Evolutionary conservation across 192 early-diverging fungal genomes (phyloP).

Genomic region (Podila epigama): DNA sequence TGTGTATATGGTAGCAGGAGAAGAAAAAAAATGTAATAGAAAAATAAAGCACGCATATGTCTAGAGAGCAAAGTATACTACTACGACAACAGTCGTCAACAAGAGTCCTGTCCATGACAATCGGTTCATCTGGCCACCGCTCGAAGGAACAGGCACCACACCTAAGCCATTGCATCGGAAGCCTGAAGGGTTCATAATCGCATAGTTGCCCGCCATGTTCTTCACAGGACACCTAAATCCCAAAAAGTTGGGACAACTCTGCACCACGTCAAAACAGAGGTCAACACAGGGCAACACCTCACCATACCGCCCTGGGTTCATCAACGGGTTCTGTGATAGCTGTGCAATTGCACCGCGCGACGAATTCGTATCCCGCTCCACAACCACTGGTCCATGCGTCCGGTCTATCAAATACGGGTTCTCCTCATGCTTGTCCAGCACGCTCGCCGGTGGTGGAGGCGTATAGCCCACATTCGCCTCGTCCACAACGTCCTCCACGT

Average conservation of each 20-base stretch:
- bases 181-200: slow-evolving; percentile 25
- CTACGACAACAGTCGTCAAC: background rate
- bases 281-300: slow-evolving; percentile 66
- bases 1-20: too few relatives aligned
- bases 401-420: slow-evolving; percentile 42
- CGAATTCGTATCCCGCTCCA: slow-evolving; percentile 9
- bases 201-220: slow-evolving; percentile 50
- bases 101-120: background rate
- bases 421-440: background rate
- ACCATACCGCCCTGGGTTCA: slow-evolving; percentile 52
- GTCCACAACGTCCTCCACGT: slow-evolving; percentile 33
- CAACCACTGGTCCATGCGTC: slow-evolving; percentile 19
- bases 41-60: too few relatives aligned
- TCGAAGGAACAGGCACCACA: slow-evolving; percentile 29
- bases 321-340: slow-evolving; percentile 23
- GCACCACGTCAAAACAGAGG: slow-evolving; percentile 62
- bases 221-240: slow-evolving; percentile 59
- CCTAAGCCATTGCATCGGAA: slow-evolving; percentile 44
- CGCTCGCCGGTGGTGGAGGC: background rate
- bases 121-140: background rate
- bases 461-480: slow-evolving; percentile 18
- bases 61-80: background rate
- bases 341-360: slow-evolving; percentile 21
- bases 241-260: slow-evolving; percentile 64
- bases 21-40: too few relatives aligned